Evolutionary conservation across 805 yeast species (phyloP), one percentile per base, ranked within the genome.

Genomic region (Priceomyces castillae): DNA sequence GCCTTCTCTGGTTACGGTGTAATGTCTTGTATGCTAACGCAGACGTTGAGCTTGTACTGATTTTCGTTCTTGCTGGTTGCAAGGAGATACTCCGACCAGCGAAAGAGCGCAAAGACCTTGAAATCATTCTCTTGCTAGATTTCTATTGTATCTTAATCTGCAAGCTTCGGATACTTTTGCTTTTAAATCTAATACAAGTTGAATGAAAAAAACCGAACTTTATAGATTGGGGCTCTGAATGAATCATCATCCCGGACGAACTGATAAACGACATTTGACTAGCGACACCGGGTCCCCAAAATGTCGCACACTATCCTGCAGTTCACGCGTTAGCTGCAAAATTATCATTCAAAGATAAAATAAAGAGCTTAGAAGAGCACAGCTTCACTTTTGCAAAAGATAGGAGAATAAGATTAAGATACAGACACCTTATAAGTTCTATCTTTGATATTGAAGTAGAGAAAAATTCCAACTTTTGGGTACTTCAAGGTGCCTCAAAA

Each of bases 11-110:
- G 65, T 89, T 86, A 55, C 95, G 83, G 65, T 90, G 96, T 52
- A 90, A 73, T 25, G 88, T 84, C 68, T 94, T 94, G 71, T 94
- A 94, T 7, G 97, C 96, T 62, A 94, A 71, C 7, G 98, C 98
- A 17, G 97, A 81, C 4, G 97, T 89, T 15, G 97, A 89, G 4
- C 89, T 81, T 7, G 82, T 70, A 42, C 51, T 52, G 15, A 37
- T 23, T 43, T 56, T 57, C 16, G 49, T 43, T 43, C 62, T 56
- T 12, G 44, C 46, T 6, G 41, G 31, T 25, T 40, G 40, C 41
- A 40, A 43, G 14, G 46, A 28, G 23, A 42, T 30, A 34, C 34
- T 25, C 23, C 37, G 43, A 12, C 38, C 34, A 36, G 37, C 19
- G 16, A 39, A n/a, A 23, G 35, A 34, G 22, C 45, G 39, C 25